phyloP scores from a whole-genome alignment of 805 yeast genomes.

The Saturnispora saitoi region DNA sequence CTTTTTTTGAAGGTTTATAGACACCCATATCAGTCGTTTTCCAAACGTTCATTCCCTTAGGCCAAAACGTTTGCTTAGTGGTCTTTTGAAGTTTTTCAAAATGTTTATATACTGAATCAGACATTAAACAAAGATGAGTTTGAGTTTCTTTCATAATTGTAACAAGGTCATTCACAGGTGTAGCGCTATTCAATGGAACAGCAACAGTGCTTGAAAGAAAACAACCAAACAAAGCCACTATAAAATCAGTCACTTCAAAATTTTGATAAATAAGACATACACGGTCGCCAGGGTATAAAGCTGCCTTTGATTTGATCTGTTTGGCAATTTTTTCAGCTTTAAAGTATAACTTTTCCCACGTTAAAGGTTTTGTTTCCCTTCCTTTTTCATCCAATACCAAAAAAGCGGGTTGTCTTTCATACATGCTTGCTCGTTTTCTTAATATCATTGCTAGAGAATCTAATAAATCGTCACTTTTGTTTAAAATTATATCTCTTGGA shows the following conservation, averaged over 20 bases:
- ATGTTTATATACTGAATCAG: slow-evolving; percentile 69
- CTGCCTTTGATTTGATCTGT: slow-evolving; percentile 63
- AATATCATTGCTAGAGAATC: slow-evolving; percentile 66
- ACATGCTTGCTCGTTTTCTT: slow-evolving; percentile 59
- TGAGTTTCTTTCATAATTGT: slow-evolving; percentile 67
- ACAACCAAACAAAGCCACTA: slow-evolving; percentile 82
- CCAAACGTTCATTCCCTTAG: slow-evolving; percentile 65
- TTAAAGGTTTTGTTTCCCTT: slow-evolving; percentile 62
- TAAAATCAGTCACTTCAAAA: slow-evolving; percentile 76
- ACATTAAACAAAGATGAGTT: slow-evolving; percentile 68
- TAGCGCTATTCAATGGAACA: slow-evolving; percentile 78
- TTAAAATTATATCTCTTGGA: slow-evolving; percentile 39
- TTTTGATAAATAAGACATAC: slow-evolving; percentile 80
- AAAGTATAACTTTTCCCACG: slow-evolving; percentile 84
- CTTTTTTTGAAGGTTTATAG: slow-evolving; percentile 48
- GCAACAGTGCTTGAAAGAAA: slow-evolving; percentile 91
- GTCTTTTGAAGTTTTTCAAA: slow-evolving; percentile 51
- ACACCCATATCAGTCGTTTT: slow-evolving; percentile 82
- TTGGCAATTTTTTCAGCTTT: slow-evolving; percentile 85
- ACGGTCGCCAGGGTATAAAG: slow-evolving; percentile 71
- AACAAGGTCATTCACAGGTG: slow-evolving; percentile 58
- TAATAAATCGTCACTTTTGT: slow-evolving; percentile 31
- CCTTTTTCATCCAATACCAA: slow-evolving; percentile 69
- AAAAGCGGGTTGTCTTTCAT: slow-evolving; percentile 63
- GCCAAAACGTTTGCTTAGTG: slow-evolving; percentile 40